A percentile compares a stretch with the other conserved stretches of the same genome.
phyloP scores from a whole-genome alignment of 2,329 filamentous ascomycete species.

The Hysterium pulicare region DNA sequence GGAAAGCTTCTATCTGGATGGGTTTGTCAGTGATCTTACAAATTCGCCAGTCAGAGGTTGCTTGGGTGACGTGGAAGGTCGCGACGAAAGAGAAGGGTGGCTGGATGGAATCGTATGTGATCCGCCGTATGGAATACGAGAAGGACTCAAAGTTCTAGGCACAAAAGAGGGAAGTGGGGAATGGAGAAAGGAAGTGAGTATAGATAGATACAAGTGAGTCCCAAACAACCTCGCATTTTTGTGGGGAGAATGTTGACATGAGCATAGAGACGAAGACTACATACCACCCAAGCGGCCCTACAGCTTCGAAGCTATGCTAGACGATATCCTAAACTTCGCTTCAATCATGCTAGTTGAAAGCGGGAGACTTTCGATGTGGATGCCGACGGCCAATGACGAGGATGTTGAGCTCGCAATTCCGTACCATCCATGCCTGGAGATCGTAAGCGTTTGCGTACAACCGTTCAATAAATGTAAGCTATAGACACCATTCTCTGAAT shows the following conservation, averaged over 20 bases:
- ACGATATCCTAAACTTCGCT: slow-evolving; percentile 84
- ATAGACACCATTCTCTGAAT: neutral
- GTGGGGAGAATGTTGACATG: slow-evolving; percentile 21
- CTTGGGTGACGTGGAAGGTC: slow-evolving; percentile 12
- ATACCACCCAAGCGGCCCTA: slow-evolving; percentile 89
- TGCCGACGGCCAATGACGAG: slow-evolving; percentile 70
- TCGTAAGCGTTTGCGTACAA: slow-evolving; percentile 77
- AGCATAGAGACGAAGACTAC: slow-evolving; percentile 51
- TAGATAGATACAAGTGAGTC: slow-evolving; percentile 56
- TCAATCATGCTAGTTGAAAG: slow-evolving; percentile 70
- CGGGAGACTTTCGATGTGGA: slow-evolving; percentile 89
- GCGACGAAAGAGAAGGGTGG: slow-evolving; percentile 48
- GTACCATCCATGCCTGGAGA: slow-evolving; percentile 68
- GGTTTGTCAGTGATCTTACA: slow-evolving; percentile 82
- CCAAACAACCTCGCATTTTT: neutral
- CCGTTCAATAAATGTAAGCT: slow-evolving; percentile 79
- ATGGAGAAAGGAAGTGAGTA: slow-evolving; percentile 55
- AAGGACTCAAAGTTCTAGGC: slow-evolving; percentile 85
- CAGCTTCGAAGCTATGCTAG: slow-evolving; percentile 83
- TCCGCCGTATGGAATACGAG: slow-evolving; percentile 91
- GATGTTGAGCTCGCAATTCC: slow-evolving; percentile 73
- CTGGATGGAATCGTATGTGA: slow-evolving; percentile 94
- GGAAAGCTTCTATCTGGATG: slow-evolving; percentile 64
- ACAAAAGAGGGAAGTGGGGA: slow-evolving; percentile 55
- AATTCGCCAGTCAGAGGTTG: slow-evolving; percentile 66